Conservation (phyloP, 1,284 basidiomycete genomes). For the Psilocybe mexicana region DNA sequence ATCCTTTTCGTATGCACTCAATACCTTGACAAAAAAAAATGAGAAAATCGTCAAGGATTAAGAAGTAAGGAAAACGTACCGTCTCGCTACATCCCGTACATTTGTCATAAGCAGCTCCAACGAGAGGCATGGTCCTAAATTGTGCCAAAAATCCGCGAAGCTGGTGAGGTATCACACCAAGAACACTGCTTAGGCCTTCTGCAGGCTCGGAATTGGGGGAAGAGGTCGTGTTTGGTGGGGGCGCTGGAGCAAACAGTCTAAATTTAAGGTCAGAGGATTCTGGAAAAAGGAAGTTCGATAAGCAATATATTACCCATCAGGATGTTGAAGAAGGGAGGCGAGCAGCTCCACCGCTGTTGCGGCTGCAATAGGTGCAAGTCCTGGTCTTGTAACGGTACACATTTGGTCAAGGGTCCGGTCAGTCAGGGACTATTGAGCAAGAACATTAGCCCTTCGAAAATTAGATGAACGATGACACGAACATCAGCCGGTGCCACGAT, state of each 20-base stretch:
- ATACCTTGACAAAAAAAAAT: slow-evolving; percentile 53
- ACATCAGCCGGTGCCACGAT: slow-evolving; percentile 96
- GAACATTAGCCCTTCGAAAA: neutral
- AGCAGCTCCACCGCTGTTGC: slow-evolving; percentile 92
- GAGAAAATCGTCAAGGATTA: neutral
- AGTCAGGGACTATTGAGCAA: slow-evolving; percentile 70
- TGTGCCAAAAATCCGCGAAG: slow-evolving; percentile 87
- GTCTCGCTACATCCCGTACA: slow-evolving; percentile 91
- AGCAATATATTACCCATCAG: slow-evolving; percentile 63
- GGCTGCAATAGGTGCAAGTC: slow-evolving; percentile 89
- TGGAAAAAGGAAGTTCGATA: neutral
- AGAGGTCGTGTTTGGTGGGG: slow-evolving; percentile 45
- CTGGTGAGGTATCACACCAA: slow-evolving; percentile 93
- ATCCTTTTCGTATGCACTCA: slow-evolving; percentile 71
- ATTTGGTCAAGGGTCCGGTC: slow-evolving; percentile 97
- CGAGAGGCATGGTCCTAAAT: slow-evolving; percentile 83
- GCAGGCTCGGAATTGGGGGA: slow-evolving; percentile 29
- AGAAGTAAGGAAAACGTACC: slow-evolving; percentile 41
- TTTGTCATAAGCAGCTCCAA: slow-evolving; percentile 82
- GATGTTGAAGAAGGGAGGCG: slow-evolving; percentile 88
- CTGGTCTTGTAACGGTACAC: slow-evolving; percentile 99
- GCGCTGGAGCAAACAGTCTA: slow-evolving; percentile 69
- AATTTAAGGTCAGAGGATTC: neutral
- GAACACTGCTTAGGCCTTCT: slow-evolving; percentile 49
- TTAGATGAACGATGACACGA: slow-evolving; percentile 29